Conservation (phyloP, 2,329 filamentous ascomycete genomes). For the Myriosclerotinia duriaeana region DNA sequence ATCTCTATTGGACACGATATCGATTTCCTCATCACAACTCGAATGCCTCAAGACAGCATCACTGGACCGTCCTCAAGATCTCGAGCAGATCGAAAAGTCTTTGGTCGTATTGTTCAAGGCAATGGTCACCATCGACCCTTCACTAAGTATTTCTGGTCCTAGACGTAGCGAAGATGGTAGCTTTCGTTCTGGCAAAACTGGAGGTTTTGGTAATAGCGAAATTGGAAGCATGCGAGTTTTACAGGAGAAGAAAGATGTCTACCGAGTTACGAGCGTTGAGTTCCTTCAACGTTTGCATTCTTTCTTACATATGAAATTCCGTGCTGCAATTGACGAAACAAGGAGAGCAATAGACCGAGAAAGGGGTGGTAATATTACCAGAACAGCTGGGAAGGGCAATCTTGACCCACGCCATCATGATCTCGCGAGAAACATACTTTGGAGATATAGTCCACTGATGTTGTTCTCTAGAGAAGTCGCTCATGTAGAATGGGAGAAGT, state of each 20-base stretch:
- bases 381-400: conserved; percentile 53
- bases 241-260: conserved; percentile 90
- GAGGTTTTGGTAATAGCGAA: conserved; percentile 50
- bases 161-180: conserved; percentile 45
- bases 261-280: conserved; percentile 68
- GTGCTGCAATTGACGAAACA: conserved; percentile 69
- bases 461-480: conserved; percentile 88
- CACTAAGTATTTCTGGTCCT: conserved; percentile 53
- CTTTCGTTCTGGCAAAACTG: conserved; percentile 40
- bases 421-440: conserved; percentile 69
- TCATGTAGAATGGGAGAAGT: conserved; percentile 72
- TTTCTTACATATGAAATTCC: conserved; percentile 80
- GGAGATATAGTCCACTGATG: conserved; percentile 84
- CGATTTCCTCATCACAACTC: conserved; percentile 76
- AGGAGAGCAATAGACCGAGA: conserved; percentile 55
- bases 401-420: conserved; percentile 71
- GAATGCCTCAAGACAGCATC: conserved; percentile 71
- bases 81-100: conserved; percentile 75
- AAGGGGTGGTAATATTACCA: conserved; percentile 54
- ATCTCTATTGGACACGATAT: conserved; percentile 84
- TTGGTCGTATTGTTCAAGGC: conserved; percentile 85
- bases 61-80: conserved; percentile 66
- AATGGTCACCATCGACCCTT: conserved; percentile 89
- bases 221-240: conserved; percentile 86
- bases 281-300: conserved; percentile 80